Conservation (phyloP, 2,329 filamentous ascomycete species). For the Colletotrichum cereale region DNA sequence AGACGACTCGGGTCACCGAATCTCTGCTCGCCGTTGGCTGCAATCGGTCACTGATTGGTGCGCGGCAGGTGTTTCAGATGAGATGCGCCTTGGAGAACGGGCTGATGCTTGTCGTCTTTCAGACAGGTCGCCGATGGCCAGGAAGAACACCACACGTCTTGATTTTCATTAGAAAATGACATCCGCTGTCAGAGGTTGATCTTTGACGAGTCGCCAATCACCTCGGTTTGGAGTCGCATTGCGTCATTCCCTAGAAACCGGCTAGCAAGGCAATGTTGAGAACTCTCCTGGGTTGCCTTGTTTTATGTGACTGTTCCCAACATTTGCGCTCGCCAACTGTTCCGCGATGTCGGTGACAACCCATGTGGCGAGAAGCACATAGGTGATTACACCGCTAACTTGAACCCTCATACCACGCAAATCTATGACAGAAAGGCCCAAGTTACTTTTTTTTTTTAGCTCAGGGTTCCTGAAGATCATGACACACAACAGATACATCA, state of each 20-base stretch:
- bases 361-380: neutral
- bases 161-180: neutral
- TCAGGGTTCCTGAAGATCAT: neutral
- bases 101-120: neutral
- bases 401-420: too few relatives aligned
- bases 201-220: too few relatives aligned
- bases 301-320: neutral
- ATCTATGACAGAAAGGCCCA: neutral
- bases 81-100: neutral
- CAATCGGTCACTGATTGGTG: neutral
- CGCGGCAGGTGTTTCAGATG: neutral
- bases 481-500: neutral
- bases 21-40: neutral
- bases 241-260: too few relatives aligned
- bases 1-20: neutral
- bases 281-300: neutral
- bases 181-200: neutral
- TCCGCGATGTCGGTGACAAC: neutral
- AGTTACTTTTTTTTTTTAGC: too few relatives aligned
- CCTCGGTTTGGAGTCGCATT: neutral
- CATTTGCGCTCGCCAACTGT: neutral
- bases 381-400: neutral
- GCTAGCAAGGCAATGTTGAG: neutral
- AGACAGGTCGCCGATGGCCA: neutral
- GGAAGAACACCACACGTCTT: neutral